Conservation (phyloP, 2,329 filamentous ascomycete genomes). For the Colletotrichum eleusines region DNA sequence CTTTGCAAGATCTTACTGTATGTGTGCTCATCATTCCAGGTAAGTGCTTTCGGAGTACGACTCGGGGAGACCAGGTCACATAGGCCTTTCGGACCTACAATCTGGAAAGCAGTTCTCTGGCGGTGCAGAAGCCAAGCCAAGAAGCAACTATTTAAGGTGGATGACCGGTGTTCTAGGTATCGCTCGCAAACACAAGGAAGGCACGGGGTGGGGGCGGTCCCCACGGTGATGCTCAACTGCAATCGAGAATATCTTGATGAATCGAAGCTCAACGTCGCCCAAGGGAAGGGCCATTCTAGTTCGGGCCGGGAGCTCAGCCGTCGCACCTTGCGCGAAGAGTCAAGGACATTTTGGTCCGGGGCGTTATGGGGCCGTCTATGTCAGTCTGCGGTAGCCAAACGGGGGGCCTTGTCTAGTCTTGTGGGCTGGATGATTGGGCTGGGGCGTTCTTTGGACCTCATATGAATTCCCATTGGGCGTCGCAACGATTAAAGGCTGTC, state of each 20-base stretch:
- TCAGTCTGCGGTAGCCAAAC: conserved; percentile 31
- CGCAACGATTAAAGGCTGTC: conserved; percentile 14
- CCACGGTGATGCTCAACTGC: not conserved
- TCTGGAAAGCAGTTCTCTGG: not conserved
- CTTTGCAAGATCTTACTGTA: no score
- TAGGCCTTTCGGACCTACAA: not conserved
- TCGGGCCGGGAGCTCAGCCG: conserved; percentile 19
- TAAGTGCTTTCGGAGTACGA: no score
- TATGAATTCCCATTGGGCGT: conserved; percentile 10
- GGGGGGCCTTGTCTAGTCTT: conserved; percentile 23
- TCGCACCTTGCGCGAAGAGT: conserved; percentile 3
- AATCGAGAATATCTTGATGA: not conserved
- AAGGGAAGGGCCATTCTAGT: not conserved
- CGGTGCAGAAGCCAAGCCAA: not conserved
- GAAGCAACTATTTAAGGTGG: not conserved
- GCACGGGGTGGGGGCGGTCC: not conserved
- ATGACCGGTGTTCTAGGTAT: not conserved
- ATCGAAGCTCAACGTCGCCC: not conserved
- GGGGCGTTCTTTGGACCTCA: conserved; percentile 18
- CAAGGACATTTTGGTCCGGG: conserved; percentile 41
- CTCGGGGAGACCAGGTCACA: not conserved
- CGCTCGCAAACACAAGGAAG: not conserved
- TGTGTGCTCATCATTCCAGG: no score
- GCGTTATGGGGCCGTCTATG: conserved; percentile 28
- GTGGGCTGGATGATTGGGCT: conserved; percentile 40